phyloP scores from a whole-genome alignment of 192 early-diverging fungal genomes.

The Linnemannia zychae region DNA sequence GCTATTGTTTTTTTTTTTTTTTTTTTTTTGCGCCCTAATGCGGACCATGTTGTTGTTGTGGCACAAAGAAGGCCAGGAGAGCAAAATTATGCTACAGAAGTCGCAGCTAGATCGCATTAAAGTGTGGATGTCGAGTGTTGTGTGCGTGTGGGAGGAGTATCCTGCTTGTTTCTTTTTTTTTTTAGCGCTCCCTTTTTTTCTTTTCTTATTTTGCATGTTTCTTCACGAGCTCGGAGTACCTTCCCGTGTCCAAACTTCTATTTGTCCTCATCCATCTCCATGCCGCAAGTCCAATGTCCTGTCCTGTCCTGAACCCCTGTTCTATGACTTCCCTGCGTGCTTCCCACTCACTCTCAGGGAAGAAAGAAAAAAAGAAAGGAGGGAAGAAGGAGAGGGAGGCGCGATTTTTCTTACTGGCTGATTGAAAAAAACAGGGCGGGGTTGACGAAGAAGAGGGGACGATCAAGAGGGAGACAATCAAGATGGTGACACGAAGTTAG shows the following conservation, averaged over 20 bases:
- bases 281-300: background rate
- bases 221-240: too few relatives aligned
- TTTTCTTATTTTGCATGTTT: too few relatives aligned
- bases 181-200: too few relatives aligned
- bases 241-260: too few relatives aligned
- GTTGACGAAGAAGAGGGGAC: constrained; percentile 1
- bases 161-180: too few relatives aligned
- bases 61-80: background rate
- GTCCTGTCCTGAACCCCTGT: background rate
- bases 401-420: constrained; percentile 47
- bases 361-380: background rate
- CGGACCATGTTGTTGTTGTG: background rate
- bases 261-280: background rate
- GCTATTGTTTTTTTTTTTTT: too few relatives aligned
- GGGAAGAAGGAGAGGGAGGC: constrained; percentile 20
- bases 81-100: too few relatives aligned
- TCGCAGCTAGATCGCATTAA: background rate
- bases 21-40: background rate
- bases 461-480: background rate
- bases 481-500: background rate
- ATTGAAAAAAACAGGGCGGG: constrained; percentile 5
- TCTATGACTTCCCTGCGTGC: background rate
- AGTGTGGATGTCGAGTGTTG: background rate
- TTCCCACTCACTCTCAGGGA: background rate
- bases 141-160: too few relatives aligned